A percentile compares a stretch with the other conserved stretches of the same genome.
Conservation (phyloP, 1,139 yeast genomes). For the Saccharomyces hybrid region DNA sequence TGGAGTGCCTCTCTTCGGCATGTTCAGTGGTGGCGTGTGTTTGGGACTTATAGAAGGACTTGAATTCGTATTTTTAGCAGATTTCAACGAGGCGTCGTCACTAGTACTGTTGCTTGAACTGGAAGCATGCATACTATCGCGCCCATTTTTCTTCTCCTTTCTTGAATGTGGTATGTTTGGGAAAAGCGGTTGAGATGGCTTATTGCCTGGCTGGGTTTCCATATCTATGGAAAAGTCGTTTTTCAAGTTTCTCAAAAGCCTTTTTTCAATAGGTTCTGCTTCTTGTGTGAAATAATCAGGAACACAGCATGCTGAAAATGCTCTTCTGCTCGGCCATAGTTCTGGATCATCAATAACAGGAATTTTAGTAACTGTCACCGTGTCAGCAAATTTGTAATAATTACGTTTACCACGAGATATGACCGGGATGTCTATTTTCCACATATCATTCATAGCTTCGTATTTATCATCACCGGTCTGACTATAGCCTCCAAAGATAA, state of each 20-base stretch:
- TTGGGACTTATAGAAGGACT: background rate
- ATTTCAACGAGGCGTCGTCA: constrained; percentile 2
- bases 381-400: constrained; percentile 32
- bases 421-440: constrained; percentile 40
- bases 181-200: constrained; percentile 10
- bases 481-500: constrained; percentile 41
- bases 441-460: constrained; percentile 40
- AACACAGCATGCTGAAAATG: constrained; percentile 31
- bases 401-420: constrained; percentile 32
- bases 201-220: constrained; percentile 3
- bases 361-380: constrained; percentile 30
- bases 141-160: constrained; percentile 5
- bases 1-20: background rate
- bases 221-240: constrained; percentile 19
- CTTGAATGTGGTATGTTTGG: constrained; percentile 17
- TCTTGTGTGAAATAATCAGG: constrained; percentile 15
- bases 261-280: constrained; percentile 10
- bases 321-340: constrained; percentile 33
- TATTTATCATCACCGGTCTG: constrained; percentile 28
- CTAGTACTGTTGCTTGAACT: constrained; percentile 3
- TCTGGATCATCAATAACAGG: constrained; percentile 14
- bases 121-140: constrained; percentile 3
- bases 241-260: constrained; percentile 16
- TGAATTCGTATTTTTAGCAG: background rate
- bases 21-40: background rate